Conservation (phyloP, 768 basidiomycete genomes). For the Naganishia onofrii region DNA sequence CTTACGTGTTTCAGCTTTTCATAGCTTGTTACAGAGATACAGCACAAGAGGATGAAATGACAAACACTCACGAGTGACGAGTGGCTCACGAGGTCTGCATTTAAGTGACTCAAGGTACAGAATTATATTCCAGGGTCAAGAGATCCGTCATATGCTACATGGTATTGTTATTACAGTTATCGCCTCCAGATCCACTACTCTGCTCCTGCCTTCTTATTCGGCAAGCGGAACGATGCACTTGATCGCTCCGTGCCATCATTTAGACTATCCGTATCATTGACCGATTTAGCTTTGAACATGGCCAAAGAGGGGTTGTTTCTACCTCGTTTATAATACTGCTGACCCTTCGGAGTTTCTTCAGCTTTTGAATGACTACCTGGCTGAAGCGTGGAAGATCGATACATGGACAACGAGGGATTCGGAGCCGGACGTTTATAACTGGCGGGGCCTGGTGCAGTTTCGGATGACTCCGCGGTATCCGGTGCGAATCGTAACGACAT, state of each 20-base stretch:
- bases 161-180: neutral
- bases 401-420: slow-evolving; percentile 26
- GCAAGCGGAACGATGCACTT: neutral
- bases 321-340: slow-evolving; percentile 22
- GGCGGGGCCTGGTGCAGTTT: slow-evolving; percentile 43
- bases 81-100: too few species aligned
- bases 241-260: neutral
- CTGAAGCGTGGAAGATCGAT: slow-evolving; percentile 17
- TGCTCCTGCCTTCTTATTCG: neutral
- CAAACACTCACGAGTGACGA: too few species aligned
- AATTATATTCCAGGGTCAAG: too few species aligned
- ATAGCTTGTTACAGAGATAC: too few species aligned
- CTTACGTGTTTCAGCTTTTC: too few species aligned
- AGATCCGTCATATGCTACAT: slow-evolving; percentile 1
- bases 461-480: slow-evolving; percentile 37
- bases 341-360: slow-evolving; percentile 24
- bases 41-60: too few species aligned
- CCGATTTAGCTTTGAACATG: slow-evolving; percentile 7
- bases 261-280: slow-evolving; percentile 5
- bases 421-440: slow-evolving; percentile 27
- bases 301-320: slow-evolving; percentile 3
- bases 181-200: neutral
- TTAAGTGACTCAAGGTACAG: too few species aligned
- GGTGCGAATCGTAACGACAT: slow-evolving; percentile 45
- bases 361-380: neutral